phyloP scores from a whole-genome alignment of 306 rosid species.

The Corylus americana region DNA sequence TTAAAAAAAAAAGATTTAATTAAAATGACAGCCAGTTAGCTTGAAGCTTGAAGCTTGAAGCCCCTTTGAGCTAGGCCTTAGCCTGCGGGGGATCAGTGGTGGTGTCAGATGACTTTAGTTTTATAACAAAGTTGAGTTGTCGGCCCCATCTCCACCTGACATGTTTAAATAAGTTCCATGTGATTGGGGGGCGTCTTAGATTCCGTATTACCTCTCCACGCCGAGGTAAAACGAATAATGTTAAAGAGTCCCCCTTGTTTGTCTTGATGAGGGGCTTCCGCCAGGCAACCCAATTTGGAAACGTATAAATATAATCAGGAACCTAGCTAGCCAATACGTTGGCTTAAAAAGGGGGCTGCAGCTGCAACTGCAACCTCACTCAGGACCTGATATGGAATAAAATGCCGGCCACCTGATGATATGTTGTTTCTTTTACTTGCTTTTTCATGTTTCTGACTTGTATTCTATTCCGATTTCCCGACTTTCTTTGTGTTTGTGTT shows the following conservation, averaged over 20 bases:
- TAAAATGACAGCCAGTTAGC: not conserved
- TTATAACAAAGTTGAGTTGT: conserved; percentile 22
- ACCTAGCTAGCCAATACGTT: not conserved
- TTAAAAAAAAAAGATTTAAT: not conserved
- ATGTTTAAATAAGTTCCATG: conserved; percentile 43
- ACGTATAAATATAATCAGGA: no score
- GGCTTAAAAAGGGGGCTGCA: not conserved
- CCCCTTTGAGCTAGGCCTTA: not conserved
- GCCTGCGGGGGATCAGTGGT: conserved; percentile 2
- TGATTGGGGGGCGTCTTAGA: conserved; percentile 35
- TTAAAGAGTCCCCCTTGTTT: no score
- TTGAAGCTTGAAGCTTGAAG: not conserved
- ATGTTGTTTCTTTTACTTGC: not conserved
- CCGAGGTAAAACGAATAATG: conserved; percentile 5
- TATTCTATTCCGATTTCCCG: not conserved
- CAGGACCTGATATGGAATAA: not conserved
- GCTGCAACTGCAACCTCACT: not conserved
- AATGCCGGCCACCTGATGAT: not conserved
- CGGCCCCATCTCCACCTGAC: conserved; percentile 34
- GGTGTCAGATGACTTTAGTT: conserved; percentile 34
- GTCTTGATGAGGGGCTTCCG: no score
- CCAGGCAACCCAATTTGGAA: no score
- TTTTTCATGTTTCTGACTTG: not conserved
- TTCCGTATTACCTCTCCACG: not conserved
- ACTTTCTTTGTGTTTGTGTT: no score